These are phyloP conservation scores for Teratosphaeria epicoccoides DNA, from an alignment of 2,329 filamentous ascomycete genomes.

Conservation along the genomic window DNA sequence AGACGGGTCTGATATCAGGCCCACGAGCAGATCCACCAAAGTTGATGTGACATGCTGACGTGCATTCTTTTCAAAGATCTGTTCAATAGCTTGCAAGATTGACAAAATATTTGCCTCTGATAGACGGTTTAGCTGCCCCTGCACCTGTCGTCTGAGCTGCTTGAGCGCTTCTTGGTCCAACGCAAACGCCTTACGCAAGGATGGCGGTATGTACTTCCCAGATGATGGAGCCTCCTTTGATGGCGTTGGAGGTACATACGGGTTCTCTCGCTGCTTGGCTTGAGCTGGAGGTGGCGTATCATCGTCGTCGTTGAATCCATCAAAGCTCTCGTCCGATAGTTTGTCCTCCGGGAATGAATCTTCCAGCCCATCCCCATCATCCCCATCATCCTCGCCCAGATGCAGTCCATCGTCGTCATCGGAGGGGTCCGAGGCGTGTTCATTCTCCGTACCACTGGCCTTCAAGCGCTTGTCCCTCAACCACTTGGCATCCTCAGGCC, in stretches of 20 bases:
- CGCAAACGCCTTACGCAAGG: slow-evolving; percentile 54
- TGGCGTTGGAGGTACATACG: slow-evolving; percentile 64
- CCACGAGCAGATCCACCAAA: slow-evolving; percentile 65
- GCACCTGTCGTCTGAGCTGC: slow-evolving; percentile 66
- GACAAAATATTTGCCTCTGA: slow-evolving; percentile 83
- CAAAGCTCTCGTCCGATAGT: slow-evolving; percentile 19
- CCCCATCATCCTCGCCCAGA: slow-evolving; percentile 32
- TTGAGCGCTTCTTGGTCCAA: slow-evolving; percentile 57
- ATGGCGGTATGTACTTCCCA: slow-evolving; percentile 82
- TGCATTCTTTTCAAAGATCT: slow-evolving; percentile 71
- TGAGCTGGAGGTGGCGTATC: slow-evolving; percentile 11
- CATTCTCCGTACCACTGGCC: slow-evolving; percentile 28
- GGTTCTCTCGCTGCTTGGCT: slow-evolving; percentile 62
- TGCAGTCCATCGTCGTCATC: slow-evolving; percentile 26
- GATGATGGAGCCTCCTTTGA: slow-evolving; percentile 23
- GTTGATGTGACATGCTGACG: slow-evolving; percentile 80
- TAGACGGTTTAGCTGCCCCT: slow-evolving; percentile 83
- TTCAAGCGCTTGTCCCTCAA: slow-evolving; percentile 47
- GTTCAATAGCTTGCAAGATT: slow-evolving; percentile 72
- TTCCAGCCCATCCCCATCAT: slow-evolving; percentile 26
- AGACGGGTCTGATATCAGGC: slow-evolving; percentile 69
- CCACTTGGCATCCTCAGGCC: slow-evolving; percentile 51
- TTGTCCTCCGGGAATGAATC: slow-evolving; percentile 25
- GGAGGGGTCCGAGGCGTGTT: slow-evolving; percentile 19
- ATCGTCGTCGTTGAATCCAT: slow-evolving; percentile 25